Conservation (phyloP, 2,329 filamentous ascomycete genomes). For the Fusarium domesticum region DNA sequence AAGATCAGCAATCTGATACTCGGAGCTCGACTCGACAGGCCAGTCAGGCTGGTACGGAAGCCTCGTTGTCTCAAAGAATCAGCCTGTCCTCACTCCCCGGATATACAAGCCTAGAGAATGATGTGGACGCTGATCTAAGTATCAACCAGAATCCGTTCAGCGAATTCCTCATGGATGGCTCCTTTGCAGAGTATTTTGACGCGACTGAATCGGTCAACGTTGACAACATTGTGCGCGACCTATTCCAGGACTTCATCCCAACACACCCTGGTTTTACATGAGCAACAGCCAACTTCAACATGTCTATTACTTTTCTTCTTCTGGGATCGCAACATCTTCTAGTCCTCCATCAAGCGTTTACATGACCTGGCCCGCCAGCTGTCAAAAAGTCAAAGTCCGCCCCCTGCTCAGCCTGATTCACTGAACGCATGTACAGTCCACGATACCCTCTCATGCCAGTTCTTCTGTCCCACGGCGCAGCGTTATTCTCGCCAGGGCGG, state of each 20-base stretch:
- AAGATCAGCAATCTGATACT: background rate
- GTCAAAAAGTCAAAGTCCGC: slow-evolving; percentile 62
- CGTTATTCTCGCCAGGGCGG: slow-evolving; percentile 25
- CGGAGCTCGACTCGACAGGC: no score
- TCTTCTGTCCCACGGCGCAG: slow-evolving; percentile 36
- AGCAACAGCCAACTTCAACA: background rate
- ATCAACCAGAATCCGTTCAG: slow-evolving; percentile 25
- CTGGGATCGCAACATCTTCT: background rate
- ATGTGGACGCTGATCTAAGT: background rate
- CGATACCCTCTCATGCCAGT: slow-evolving; percentile 52
- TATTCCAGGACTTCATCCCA: slow-evolving; percentile 40
- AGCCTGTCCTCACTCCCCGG: slow-evolving; percentile 3
- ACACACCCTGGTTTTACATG: slow-evolving; percentile 19
- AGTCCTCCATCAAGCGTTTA: background rate
- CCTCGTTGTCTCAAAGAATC: slow-evolving; percentile 3
- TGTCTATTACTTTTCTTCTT: background rate
- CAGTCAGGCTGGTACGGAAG: background rate
- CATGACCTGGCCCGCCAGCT: slow-evolving; percentile 35
- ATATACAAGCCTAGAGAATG: background rate
- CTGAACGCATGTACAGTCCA: slow-evolving; percentile 56
- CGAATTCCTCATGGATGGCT: slow-evolving; percentile 23
- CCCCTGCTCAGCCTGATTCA: slow-evolving; percentile 58
- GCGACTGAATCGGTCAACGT: slow-evolving; percentile 31
- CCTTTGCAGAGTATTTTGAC: slow-evolving; percentile 31
- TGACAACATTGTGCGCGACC: slow-evolving; percentile 33